phyloP scores from a whole-genome alignment of 139 green algal species.

The Coccomyxa sp. region DNA sequence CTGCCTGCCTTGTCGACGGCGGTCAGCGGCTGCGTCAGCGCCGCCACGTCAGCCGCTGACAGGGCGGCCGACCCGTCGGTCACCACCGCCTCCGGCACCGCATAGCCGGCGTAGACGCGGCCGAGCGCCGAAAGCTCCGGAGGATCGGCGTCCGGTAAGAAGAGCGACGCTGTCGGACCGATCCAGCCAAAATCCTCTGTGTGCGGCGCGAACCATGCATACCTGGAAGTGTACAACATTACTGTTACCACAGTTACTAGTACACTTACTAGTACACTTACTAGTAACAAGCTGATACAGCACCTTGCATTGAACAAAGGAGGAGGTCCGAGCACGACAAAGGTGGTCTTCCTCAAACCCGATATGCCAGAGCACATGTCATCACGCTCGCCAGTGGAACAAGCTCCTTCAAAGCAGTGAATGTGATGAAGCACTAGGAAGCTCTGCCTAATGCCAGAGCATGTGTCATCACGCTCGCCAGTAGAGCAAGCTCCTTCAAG shows the following conservation, averaged over 20 bases:
- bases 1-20: neutral
- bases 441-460: neutral
- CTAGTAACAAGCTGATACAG: no score
- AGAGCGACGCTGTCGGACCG: neutral
- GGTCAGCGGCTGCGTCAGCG: neutral
- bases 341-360: neutral
- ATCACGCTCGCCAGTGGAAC: neutral
- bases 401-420: no score
- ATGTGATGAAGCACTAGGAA: no score
- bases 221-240: neutral
- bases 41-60: neutral
- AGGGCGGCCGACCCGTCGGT: neutral
- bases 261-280: no score
- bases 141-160: neutral
- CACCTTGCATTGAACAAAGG: neutral
- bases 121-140: neutral
- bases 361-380: neutral
- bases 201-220: conserved; percentile 2
- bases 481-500: no score
- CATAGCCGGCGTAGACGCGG: neutral
- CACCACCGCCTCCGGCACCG: neutral
- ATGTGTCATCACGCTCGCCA: neutral
- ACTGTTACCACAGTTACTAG: no score
- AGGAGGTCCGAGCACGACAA: neutral
- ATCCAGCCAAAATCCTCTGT: neutral